Conservation (phyloP, 1,284 basidiomycete genomes). For the Butyriboletus appendiculatus region DNA sequence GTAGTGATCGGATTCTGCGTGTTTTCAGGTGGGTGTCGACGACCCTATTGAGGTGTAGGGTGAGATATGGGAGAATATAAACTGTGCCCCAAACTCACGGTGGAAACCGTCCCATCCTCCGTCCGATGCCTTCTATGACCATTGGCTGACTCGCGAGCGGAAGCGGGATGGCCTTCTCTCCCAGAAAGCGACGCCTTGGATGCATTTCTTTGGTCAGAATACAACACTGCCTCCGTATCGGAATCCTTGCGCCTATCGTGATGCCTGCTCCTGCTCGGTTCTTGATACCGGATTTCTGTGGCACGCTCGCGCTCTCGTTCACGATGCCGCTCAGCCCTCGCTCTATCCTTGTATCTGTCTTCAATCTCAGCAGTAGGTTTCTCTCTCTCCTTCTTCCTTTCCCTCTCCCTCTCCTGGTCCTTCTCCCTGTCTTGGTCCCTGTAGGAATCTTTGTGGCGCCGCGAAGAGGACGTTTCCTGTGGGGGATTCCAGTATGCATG, state of each 20-base stretch:
- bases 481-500: constrained; percentile 27
- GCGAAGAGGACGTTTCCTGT: constrained; percentile 21
- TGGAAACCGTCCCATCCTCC: constrained; percentile 31
- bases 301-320: constrained; percentile 36
- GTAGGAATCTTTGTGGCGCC: constrained; percentile 25
- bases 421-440: constrained; percentile 23
- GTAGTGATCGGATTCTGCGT: constrained; percentile 30
- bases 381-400: constrained; percentile 22
- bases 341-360: constrained; percentile 29
- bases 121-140: constrained; percentile 35
- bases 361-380: constrained; percentile 26
- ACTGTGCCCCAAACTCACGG: constrained; percentile 20
- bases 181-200: constrained; percentile 33
- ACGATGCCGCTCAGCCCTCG: constrained; percentile 29
- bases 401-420: constrained; percentile 19
- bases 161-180: constrained; percentile 25
- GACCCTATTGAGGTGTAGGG: constrained; percentile 25
- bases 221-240: constrained; percentile 28
- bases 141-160: constrained; percentile 29
- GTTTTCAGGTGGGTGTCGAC: constrained; percentile 33
- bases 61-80: constrained; percentile 21
- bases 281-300: constrained; percentile 26
- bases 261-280: constrained; percentile 22
- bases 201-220: constrained; percentile 31
- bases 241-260: constrained; percentile 35